Evolutionary conservation across 345 rosid genomes (phyloP).

Genomic region (Kernera saxatilis): DNA sequence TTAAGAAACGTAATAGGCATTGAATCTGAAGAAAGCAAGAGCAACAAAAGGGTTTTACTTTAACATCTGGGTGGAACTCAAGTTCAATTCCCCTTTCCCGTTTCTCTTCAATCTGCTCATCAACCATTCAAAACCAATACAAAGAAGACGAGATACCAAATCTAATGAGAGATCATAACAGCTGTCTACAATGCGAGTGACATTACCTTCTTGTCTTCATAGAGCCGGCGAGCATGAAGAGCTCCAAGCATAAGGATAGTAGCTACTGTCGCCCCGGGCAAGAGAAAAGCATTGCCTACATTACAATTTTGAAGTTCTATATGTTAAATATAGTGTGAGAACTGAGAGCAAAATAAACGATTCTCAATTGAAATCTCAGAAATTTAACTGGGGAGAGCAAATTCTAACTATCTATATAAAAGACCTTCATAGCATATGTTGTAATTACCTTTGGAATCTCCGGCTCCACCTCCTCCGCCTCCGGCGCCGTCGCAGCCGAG

Average conservation of each 20-base stretch:
- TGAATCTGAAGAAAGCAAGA: not conserved
- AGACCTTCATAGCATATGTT: not conserved
- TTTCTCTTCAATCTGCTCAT: constrained; percentile 70
- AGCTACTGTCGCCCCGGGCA: constrained; percentile 91
- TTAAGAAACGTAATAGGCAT: not conserved
- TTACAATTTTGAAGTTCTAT: not conserved
- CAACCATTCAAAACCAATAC: constrained; percentile 9
- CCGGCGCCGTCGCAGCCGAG: constrained; percentile 37
- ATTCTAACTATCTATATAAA: not conserved
- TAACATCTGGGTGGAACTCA: constrained; percentile 76
- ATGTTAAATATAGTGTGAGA: not conserved
- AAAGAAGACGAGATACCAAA: not conserved
- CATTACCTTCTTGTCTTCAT: constrained; percentile 77
- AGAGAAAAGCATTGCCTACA: constrained; percentile 61
- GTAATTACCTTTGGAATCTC: constrained; percentile 49
- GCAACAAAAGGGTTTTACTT: constrained; percentile 33
- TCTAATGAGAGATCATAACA: not conserved
- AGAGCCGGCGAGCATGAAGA: constrained; percentile 90
- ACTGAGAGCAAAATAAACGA: not conserved
- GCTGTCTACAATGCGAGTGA: not conserved
- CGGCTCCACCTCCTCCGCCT: constrained; percentile 17
- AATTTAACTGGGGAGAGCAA: not conserved
- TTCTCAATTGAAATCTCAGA: not conserved
- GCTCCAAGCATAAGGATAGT: constrained; percentile 93
- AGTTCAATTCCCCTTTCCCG: constrained; percentile 69